Base-by-base conservation (phyloP, 2,329 filamentous ascomycete species). In the Cordyceps tenuipes region DNA sequence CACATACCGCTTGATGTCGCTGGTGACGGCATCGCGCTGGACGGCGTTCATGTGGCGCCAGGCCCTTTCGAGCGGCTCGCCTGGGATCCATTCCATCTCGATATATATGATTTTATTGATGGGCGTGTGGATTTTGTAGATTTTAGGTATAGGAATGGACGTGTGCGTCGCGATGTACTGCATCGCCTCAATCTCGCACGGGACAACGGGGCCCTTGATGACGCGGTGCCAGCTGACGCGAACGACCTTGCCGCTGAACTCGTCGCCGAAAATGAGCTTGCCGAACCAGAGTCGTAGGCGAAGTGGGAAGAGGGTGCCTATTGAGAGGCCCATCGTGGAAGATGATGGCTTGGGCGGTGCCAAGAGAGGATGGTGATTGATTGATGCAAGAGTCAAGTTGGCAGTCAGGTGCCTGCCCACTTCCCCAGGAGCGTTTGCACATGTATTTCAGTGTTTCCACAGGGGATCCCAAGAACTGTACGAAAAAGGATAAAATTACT, bases 131-230 rank as follows among this genome's bases (percentile, higher is more conserved):
- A 68, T 56, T 5, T 61, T 64, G 43, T 68, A 66, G 23, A 72
- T 9, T 36, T 55, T 66, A 23, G 68, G 69, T 1, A 72, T 56
- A 8, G 70, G 69, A 36, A 72, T 63, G 3, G 55, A 57, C 34
- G 69, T 70, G 53, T 70, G 62, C 50, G 50, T 36, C 43, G 67
- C 64, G 57, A 71, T 59, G 53, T 70, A 72, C 54, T 66, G 65
- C 66, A 71, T 67, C 13, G 68, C 69, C 55, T 70, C 68, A 5
- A 70, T 61, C 62, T 71, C 68, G 1, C 66, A 56, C 5, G 67
- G 68, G 19, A 63, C 58, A 57, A 67, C 68, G 64, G 68, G 69
- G 68, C 68, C 59, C 70, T 70, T 70, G 61, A 70, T 68, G 54
- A 71, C 36, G 43, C 68, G 66, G 54, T 68, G 63, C 66, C 63